A percentile compares a stretch with the other conserved stretches of the same genome.
These are phyloP conservation scores for Umbelopsis sp. DNA, from an alignment of 192 early-diverging fungal genomes.

Conservation along the genomic window DNA sequence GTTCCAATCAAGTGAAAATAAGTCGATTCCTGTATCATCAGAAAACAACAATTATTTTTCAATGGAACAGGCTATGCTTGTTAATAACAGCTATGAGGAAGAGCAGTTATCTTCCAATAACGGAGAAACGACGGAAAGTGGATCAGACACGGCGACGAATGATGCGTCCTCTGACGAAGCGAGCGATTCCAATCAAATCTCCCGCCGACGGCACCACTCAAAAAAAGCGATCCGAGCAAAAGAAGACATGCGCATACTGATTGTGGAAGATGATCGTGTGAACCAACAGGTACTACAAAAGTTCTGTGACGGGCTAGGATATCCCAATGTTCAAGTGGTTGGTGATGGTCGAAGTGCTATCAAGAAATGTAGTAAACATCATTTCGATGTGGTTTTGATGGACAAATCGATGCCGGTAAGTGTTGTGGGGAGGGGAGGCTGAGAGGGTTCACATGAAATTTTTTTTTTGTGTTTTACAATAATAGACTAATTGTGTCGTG, in stretches of 20 bases:
- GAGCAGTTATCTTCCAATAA: background rate
- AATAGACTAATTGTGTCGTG: background rate
- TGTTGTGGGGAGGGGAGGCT: too few relatives aligned
- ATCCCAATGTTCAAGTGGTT: slow-evolving; percentile 13
- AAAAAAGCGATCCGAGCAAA: background rate
- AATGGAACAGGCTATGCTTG: slow-evolving; percentile 20
- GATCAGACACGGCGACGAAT: background rate
- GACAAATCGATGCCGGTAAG: slow-evolving; percentile 23
- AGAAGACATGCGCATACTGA: background rate
- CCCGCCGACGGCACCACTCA: background rate
- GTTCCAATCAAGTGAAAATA: slow-evolving; percentile 10
- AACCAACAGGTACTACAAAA: slow-evolving; percentile 20
- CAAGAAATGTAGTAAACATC: slow-evolving; percentile 13
- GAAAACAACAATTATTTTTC: slow-evolving; percentile 22
- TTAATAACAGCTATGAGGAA: slow-evolving; percentile 7
- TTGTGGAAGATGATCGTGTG: slow-evolving; percentile 16
- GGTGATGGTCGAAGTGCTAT: slow-evolving; percentile 15
- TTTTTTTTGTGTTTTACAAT: too few relatives aligned
- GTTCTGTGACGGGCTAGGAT: slow-evolving; percentile 11
- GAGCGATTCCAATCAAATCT: background rate
- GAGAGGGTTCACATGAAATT: too few relatives aligned
- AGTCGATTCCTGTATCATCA: background rate
- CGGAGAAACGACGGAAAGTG: background rate
- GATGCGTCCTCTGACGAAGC: slow-evolving; percentile 9
- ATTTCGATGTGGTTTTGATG: slow-evolving; percentile 15